phyloP scores from a whole-genome alignment of 176 grass and related monocot genomes.

The Echinochloa phyllopogon region DNA sequence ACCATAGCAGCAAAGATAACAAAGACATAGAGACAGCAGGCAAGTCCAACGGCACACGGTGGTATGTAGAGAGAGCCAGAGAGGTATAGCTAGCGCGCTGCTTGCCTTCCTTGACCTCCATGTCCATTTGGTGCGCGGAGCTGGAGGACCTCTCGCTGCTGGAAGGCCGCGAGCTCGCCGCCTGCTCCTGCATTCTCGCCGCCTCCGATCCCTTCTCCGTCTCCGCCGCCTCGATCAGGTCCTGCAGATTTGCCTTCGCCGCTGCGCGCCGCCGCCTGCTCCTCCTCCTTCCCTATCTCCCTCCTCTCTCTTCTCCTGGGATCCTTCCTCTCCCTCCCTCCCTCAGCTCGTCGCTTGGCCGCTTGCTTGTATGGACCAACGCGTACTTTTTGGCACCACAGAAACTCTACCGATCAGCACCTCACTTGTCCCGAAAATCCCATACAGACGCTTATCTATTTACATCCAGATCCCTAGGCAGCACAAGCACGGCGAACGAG shows the following conservation, averaged over 20 bases:
- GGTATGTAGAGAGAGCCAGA: too few species aligned
- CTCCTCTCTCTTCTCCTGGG: background rate
- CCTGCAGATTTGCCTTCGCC: background rate
- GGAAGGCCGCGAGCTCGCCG: conserved; percentile 78
- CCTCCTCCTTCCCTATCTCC: conserved; percentile 24
- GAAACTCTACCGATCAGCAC: background rate
- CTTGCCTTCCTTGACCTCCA: conserved; percentile 75
- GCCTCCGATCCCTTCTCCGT: background rate
- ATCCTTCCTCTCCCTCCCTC: background rate
- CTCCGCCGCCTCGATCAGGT: background rate
- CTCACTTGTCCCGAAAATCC: accelerated
- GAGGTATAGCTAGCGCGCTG: background rate
- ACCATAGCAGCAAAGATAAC: too few species aligned
- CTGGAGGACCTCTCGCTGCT: conserved; percentile 98
- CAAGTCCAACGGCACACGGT: too few species aligned
- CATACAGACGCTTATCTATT: accelerated
- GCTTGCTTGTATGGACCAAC: conserved; percentile 33
- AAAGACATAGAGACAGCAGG: too few species aligned
- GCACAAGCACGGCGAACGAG: accelerated
- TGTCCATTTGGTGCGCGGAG: conserved; percentile 71
- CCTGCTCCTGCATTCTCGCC: conserved; percentile 68
- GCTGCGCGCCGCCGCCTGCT: too few species aligned
- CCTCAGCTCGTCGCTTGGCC: background rate
- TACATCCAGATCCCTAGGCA: background rate
- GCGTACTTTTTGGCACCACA: background rate